phyloP scores from a whole-genome alignment of 2,329 filamentous ascomycete genomes.

The Epichloe glyceriae region DNA sequence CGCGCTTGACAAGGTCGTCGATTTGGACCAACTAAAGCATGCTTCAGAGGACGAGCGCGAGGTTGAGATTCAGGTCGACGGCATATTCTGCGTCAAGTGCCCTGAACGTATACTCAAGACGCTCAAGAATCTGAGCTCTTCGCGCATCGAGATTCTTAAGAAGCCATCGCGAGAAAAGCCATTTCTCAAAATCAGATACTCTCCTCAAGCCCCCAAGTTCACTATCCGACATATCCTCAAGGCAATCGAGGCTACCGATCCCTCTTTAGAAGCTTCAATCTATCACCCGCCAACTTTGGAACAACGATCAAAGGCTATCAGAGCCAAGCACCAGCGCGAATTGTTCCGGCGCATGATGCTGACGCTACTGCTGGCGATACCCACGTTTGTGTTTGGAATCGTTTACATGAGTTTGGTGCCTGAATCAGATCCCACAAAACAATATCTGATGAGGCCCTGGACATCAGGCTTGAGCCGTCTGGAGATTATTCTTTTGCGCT shows the following conservation, averaged over 20 bases:
- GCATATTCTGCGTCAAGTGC: conserved; percentile 65
- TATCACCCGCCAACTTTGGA: conserved; percentile 75
- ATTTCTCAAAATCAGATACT: conserved; percentile 58
- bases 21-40: conserved; percentile 29
- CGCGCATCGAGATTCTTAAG: conserved; percentile 38
- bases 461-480: conserved; percentile 60
- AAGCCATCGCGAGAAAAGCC: conserved; percentile 48
- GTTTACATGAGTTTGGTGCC: conserved; percentile 79
- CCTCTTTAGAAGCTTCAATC: conserved; percentile 53
- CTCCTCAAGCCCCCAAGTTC: conserved; percentile 51
- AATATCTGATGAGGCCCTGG: conserved; percentile 59
- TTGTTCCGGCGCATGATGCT: conserved; percentile 60
- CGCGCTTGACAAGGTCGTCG: conserved; percentile 37
- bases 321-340: conserved; percentile 53
- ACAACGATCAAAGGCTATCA: conserved; percentile 63
- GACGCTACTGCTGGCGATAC: conserved; percentile 57
- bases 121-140: conserved; percentile 37
- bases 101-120: conserved; percentile 43
- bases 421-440: conserved; percentile 38
- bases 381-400: conserved; percentile 77
- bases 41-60: conserved; percentile 30
- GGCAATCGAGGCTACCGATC: conserved; percentile 53
- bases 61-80: conserved; percentile 53
- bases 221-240: conserved; percentile 64
- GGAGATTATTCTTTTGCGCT: conserved; percentile 68